Percentiles rank a stretch among this genome's conserved stretches.
Conservation (phyloP, 768 basidiomycete genomes). For the Pisolithus marmoratus region DNA sequence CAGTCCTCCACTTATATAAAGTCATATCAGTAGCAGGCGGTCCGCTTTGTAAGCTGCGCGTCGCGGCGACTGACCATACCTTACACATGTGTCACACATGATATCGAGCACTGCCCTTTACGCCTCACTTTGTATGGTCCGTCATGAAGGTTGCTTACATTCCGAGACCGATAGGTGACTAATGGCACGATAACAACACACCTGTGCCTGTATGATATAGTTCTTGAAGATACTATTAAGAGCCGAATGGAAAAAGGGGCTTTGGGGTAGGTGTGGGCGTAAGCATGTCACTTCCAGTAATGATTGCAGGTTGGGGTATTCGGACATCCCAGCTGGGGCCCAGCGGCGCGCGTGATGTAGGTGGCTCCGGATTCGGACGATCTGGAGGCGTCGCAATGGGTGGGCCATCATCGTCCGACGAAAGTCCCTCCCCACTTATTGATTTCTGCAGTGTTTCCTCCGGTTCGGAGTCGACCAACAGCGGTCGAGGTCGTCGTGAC, state of each 20-base stretch:
- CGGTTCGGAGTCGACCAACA: slow-evolving; percentile 5
- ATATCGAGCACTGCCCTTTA: too few species aligned
- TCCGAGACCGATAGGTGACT: too few species aligned
- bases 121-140: too few species aligned
- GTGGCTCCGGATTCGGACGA: slow-evolving; percentile 56
- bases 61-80: too few species aligned
- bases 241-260: slow-evolving; percentile 8
- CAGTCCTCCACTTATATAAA: background rate
- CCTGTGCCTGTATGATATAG: background rate
- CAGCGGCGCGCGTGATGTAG: slow-evolving; percentile 38
- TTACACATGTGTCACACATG: too few species aligned
- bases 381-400: slow-evolving; percentile 39
- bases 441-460: background rate
- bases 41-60: too few species aligned
- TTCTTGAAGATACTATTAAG: background rate
- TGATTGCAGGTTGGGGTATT: slow-evolving; percentile 33
- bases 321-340: slow-evolving; percentile 35
- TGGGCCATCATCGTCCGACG: slow-evolving; percentile 28
- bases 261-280: slow-evolving; percentile 41
- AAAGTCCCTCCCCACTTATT: background rate
- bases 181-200: background rate
- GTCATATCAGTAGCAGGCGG: too few species aligned
- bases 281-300: slow-evolving; percentile 38
- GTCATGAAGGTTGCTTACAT: too few species aligned
- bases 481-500: slow-evolving; percentile 18